Evolutionary conservation across 2,329 filamentous ascomycete species (phyloP).

Genomic region (Raffaelea ambrosiae): DNA sequence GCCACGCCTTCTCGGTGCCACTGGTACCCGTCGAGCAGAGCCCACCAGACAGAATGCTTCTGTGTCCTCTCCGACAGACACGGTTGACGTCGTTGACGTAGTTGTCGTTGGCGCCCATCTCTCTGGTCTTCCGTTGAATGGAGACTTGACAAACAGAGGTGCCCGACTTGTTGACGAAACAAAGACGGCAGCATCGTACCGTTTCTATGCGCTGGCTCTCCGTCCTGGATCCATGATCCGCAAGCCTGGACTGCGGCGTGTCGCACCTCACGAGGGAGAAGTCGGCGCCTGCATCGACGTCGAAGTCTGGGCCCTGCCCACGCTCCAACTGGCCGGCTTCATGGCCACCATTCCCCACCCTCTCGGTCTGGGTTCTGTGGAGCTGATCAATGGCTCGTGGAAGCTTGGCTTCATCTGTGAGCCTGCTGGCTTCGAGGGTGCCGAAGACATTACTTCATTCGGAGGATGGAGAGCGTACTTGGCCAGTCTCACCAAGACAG

Average conservation of each 20-base stretch:
- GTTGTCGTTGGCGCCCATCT: constrained; percentile 18
- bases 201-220: constrained; percentile 19
- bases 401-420: constrained; percentile 28
- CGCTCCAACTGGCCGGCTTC: constrained; percentile 20
- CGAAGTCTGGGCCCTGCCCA: constrained; percentile 27
- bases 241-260: constrained; percentile 25
- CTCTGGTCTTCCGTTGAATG: constrained; percentile 19
- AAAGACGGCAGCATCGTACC: constrained; percentile 21
- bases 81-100: constrained; percentile 7
- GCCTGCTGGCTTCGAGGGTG: constrained; percentile 20
- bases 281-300: constrained; percentile 22
- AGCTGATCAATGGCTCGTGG: constrained; percentile 25
- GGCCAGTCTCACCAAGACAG: no score
- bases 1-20: constrained; percentile 19
- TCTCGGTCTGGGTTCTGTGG: constrained; percentile 25
- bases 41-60: not conserved
- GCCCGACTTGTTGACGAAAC: constrained; percentile 17
- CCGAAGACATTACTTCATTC: constrained; percentile 21
- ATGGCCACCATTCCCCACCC: constrained; percentile 21
- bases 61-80: not conserved
- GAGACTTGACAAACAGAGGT: constrained; percentile 21
- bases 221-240: constrained; percentile 7
- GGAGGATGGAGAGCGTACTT: constrained; percentile 24
- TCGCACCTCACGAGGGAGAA: constrained; percentile 4
- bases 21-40: constrained; percentile 1